These are phyloP conservation scores for Tetrahymena malaccensis DNA, from an alignment of 73 alveolate genomes.

Conservation along the genomic window DNA sequence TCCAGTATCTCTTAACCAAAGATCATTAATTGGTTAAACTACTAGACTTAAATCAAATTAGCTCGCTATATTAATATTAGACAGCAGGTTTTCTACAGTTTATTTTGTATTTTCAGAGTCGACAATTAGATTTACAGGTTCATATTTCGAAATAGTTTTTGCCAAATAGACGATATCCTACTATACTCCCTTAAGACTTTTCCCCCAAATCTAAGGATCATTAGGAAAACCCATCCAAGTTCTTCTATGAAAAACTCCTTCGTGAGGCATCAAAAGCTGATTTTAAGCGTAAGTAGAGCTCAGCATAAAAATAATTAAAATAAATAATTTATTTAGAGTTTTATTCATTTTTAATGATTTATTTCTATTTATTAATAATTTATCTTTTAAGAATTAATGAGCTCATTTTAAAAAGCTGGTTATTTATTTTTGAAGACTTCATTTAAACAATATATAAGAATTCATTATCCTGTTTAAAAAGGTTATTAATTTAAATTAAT, in stretches of 20 bases:
- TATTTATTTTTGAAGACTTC: no score
- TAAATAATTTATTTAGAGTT: no score
- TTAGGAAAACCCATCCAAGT: slow-evolving; percentile 21
- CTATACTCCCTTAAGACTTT: not conserved
- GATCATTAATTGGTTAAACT: not conserved
- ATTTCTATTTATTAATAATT: no score
- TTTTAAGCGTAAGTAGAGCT: not conserved
- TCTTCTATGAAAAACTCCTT: slow-evolving; percentile 7
- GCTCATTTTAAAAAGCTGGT: no score
- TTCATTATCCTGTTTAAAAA: no score
- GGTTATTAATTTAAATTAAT: no score
- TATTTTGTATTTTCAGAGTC: not conserved
- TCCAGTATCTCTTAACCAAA: slow-evolving; percentile 45
- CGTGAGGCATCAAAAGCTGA: slow-evolving; percentile 22
- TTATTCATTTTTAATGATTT: no score
- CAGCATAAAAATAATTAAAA: no score
- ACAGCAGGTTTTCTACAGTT: not conserved
- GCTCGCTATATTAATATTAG: not conserved
- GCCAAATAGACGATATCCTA: slow-evolving; percentile 7
- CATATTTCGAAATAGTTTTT: slow-evolving; percentile 17
- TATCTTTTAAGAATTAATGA: no score
- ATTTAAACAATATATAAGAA: no score
- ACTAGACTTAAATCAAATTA: not conserved
- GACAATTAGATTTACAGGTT: slow-evolving; percentile 25
- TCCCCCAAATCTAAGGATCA: not conserved